Base-by-base conservation (phyloP, 768 basidiomycete species). In the Lactarius vividus region DNA sequence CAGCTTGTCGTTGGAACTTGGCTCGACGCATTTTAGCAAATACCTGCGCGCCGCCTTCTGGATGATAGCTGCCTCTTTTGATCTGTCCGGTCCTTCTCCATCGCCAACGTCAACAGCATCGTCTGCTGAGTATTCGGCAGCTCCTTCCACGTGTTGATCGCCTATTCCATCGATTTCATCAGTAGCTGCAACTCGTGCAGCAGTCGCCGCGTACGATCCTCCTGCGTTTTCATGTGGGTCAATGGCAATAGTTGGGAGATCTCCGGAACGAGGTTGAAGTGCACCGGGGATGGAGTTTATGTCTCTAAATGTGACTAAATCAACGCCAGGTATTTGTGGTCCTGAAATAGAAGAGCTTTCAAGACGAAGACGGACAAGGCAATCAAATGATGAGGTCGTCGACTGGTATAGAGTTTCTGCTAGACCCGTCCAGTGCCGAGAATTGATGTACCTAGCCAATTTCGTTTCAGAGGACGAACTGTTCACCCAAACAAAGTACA, bases 21-120 rank as follows among this genome's bases (percentile, higher is more conserved):
- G 57, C 40, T 66, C 57, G 18, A n/a, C 2, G 1, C 26, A 6
- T 31, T 44, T 59, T 15, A 35, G 33, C 16, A 59, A 3, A 58
- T 53, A 40, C 20, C 49, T 49, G 57, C 65, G 65, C 44, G 15
- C 55, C 2, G 56, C 65, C 52, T 29, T 59, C 39, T 66, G 65
- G 20, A 63, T 59, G 26, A 63, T 5, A 39, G 39, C 3, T 3
- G 26, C 61, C 35, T 62, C 46, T 11, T 40, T 42, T 31, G 56
- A 57, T 35, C n/a, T 57, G 64, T 66, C 65, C 4, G 29, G 37
- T 23, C 59, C 65, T 35, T 52, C 56, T 56, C 33, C n/a, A 8
- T 55, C 31, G 16, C n/a, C 28, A 7, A 11, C 20, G 4, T 61
- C 35, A 18, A 31, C 15, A 4, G 56, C 46, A 13, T 66, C 65